Conservation (phyloP, 305 asterid genomes). For the Fraxinus ornus region DNA sequence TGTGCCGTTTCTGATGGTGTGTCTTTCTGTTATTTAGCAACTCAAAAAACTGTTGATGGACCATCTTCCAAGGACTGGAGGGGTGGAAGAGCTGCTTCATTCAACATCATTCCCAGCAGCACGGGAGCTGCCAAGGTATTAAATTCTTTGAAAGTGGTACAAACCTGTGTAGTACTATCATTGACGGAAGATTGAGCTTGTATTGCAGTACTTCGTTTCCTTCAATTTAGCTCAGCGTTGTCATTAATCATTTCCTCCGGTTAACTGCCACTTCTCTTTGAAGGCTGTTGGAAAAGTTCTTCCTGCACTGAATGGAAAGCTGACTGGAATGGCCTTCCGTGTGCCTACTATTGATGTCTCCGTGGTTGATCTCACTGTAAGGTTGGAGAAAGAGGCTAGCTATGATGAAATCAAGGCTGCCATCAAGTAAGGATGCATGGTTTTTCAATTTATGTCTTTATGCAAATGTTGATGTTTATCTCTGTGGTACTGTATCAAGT, state of each 20-base stretch:
- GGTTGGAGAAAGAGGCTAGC: slow-evolving; percentile 66
- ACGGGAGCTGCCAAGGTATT: slow-evolving; percentile 91
- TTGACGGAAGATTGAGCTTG: background rate
- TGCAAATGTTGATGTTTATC: background rate
- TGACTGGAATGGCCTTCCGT: slow-evolving; percentile 90
- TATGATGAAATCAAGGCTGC: slow-evolving; percentile 81
- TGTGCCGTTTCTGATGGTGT: background rate
- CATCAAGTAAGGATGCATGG: slow-evolving; percentile 51
- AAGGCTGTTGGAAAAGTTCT: slow-evolving; percentile 92
- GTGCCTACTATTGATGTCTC: slow-evolving; percentile 92
- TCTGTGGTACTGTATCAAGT: background rate
- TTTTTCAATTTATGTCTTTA: background rate
- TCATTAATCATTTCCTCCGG: background rate
- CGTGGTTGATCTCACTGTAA: slow-evolving; percentile 81
- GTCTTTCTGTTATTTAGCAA: slow-evolving; percentile 41
- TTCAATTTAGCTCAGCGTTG: background rate
- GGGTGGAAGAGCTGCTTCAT: slow-evolving; percentile 92
- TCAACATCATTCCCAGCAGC: slow-evolving; percentile 87
- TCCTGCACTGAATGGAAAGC: slow-evolving; percentile 73
- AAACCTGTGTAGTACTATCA: background rate
- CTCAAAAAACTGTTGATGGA: slow-evolving; percentile 90
- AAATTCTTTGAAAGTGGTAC: background rate
- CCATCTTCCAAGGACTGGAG: slow-evolving; percentile 94
- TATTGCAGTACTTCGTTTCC: background rate
- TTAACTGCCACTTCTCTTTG: background rate